These are phyloP conservation scores for Pseudogymnoascus sp. DNA, from an alignment of 2,329 filamentous ascomycete species.

Conservation along the genomic window DNA sequence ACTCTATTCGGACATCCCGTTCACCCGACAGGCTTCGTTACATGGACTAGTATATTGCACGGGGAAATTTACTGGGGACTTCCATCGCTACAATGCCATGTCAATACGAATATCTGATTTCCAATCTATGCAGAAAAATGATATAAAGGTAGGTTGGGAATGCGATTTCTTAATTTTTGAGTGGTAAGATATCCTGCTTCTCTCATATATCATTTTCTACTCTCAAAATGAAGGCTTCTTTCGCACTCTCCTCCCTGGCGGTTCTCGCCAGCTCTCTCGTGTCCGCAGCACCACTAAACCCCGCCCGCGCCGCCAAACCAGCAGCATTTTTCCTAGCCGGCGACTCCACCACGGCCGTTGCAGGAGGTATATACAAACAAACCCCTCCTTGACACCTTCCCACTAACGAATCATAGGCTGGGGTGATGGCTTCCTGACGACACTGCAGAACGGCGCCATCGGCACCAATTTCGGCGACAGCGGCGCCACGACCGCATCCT, in stretches of 20 bases:
- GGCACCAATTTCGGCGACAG: conserved; percentile 39
- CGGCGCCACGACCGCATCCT: conserved; percentile 36
- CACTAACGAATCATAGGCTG: conserved; percentile 29
- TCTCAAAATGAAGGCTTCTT: conserved; percentile 1
- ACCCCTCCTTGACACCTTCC: too few relatives aligned
- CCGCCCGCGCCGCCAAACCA: conserved; percentile 14
- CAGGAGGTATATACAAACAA: not conserved
- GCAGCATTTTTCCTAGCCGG: conserved; percentile 32
- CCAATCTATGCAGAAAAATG: not conserved
- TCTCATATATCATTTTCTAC: not conserved
- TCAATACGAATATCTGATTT: not conserved
- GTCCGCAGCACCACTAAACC: not conserved
- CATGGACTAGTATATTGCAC: not conserved
- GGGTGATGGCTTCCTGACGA: conserved; percentile 39
- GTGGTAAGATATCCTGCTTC: not conserved
- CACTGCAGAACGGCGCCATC: conserved; percentile 33
- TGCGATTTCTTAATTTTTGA: not conserved
- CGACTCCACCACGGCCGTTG: conserved; percentile 30
- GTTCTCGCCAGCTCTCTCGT: not conserved
- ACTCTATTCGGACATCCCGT: conserved; percentile 1
- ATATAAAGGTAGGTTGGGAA: not conserved
- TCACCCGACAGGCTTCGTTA: not conserved
- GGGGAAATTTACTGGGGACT: not conserved
- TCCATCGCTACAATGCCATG: conserved; percentile 3
- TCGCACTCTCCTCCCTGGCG: not conserved